A percentile compares a stretch with the other conserved stretches of the same genome.
Conservation (phyloP, 768 basidiomycete genomes). For the Leccinum broughii region DNA sequence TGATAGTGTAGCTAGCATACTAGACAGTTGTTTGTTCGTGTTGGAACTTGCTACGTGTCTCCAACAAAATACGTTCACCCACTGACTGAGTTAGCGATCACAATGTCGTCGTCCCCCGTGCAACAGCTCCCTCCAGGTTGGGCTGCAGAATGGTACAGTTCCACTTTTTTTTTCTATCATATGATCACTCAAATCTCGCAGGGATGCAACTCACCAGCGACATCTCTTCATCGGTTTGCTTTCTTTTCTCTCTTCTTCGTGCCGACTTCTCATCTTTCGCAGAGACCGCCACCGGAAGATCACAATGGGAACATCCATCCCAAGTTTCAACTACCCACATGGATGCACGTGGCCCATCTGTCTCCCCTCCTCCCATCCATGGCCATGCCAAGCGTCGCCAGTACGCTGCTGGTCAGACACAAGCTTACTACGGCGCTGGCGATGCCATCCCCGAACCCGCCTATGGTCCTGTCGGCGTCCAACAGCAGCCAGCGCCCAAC, state of each 20-base stretch:
- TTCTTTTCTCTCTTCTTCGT: constrained; percentile 8
- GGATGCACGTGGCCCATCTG: constrained; percentile 41
- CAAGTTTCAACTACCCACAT: constrained; percentile 39
- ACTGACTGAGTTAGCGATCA: neutral
- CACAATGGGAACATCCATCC: constrained; percentile 87
- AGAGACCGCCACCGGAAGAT: constrained; percentile 83
- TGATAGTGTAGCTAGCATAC: neutral
- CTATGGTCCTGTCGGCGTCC: constrained; percentile 39
- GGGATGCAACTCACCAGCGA: constrained; percentile 79
- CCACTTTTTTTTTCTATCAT: neutral
- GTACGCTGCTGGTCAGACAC: too few relatives aligned
- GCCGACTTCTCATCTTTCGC: constrained; percentile 20
- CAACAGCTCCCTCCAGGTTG: constrained; percentile 88
- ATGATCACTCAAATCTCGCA: constrained; percentile 28
- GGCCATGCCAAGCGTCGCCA: constrained; percentile 29
- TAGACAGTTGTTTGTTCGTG: constrained; percentile 26
- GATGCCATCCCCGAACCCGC: constrained; percentile 43
- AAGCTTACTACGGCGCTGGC: too few relatives aligned
- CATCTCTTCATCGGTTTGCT: constrained; percentile 87
- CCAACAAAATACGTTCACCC: constrained; percentile 12
- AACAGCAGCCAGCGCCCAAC: constrained; percentile 38
- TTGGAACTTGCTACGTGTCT: constrained; percentile 27
- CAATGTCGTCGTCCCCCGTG: constrained; percentile 48
- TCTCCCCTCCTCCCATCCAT: constrained; percentile 45
- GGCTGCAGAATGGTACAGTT: constrained; percentile 84